Percentiles rank a stretch among this genome's conserved stretches.
These are phyloP conservation scores for Ulmus americana DNA, from an alignment of 331 rosid species.

Conservation along the genomic window DNA sequence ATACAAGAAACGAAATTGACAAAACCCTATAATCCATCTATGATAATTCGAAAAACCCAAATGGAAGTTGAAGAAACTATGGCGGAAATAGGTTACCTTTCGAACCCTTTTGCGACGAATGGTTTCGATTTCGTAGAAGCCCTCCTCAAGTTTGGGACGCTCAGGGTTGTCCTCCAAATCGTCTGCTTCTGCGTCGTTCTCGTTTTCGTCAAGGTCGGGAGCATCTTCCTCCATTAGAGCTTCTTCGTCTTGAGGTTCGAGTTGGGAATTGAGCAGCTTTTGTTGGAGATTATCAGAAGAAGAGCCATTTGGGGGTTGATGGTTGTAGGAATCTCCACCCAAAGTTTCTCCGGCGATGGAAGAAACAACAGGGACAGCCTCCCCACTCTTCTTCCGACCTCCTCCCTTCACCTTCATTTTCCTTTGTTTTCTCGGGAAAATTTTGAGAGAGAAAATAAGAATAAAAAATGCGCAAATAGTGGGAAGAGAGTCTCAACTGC, in stretches of 20 bases:
- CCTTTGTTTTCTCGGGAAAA: not conserved
- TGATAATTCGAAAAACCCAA: not conserved
- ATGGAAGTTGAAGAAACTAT: not conserved
- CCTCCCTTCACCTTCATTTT: slow-evolving; percentile 43
- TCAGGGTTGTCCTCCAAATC: slow-evolving; percentile 20
- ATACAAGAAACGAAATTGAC: slow-evolving; percentile 7
- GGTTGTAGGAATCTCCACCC: slow-evolving; percentile 8
- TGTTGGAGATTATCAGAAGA: not conserved
- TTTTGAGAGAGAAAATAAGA: not conserved
- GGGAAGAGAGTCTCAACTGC: not conserved
- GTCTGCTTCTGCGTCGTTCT: slow-evolving; percentile 29
- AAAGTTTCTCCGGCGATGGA: slow-evolving; percentile 2
- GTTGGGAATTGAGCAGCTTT: not conserved
- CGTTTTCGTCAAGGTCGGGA: slow-evolving; percentile 29
- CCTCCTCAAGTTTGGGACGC: slow-evolving; percentile 54
- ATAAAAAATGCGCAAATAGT: not conserved
- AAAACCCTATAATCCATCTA: not conserved
- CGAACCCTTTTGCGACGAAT: slow-evolving; percentile 77
- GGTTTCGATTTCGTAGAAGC: slow-evolving; percentile 72
- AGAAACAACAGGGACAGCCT: slow-evolving; percentile 18
- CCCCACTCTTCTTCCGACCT: slow-evolving; percentile 40
- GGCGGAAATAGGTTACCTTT: slow-evolving; percentile 40
- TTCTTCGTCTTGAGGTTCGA: not conserved
- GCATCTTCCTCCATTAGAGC: slow-evolving; percentile 20
- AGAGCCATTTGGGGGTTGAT: slow-evolving; percentile 3